A percentile compares a stretch with the other conserved stretches of the same genome.
Evolutionary conservation across 2,329 filamentous ascomycete genomes (phyloP).

Genomic region (Diaporthe helianthi): DNA sequence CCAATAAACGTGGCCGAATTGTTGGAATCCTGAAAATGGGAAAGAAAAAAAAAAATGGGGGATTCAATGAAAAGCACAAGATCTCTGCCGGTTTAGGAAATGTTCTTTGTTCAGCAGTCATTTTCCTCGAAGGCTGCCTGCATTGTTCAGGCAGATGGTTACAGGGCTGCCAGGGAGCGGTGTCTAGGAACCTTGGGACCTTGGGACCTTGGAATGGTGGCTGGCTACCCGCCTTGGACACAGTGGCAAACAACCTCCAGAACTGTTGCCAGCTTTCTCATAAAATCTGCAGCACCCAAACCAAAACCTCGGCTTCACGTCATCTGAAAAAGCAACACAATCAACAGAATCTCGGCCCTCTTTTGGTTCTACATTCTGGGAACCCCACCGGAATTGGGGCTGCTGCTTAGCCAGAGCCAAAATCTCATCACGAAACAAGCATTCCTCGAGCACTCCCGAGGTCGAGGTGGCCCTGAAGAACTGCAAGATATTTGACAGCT

Average conservation of each 20-base stretch:
- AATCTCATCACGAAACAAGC: neutral
- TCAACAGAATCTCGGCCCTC: neutral
- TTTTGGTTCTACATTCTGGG: neutral
- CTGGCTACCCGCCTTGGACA: neutral
- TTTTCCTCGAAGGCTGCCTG: no score
- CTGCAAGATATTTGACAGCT: neutral
- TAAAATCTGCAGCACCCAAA: neutral
- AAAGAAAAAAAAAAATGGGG: no score
- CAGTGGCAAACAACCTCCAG: neutral
- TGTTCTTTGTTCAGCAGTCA: neutral
- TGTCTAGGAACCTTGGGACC: no score
- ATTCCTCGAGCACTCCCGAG: no score
- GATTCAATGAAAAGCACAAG: neutral
- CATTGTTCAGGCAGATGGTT: neutral
- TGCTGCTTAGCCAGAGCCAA: no score
- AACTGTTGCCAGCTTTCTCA: no score
- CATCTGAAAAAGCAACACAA: neutral
- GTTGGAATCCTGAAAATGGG: neutral
- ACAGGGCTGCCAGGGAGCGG: neutral
- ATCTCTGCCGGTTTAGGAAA: neutral
- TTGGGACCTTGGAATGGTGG: no score
- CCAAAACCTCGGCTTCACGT: neutral
- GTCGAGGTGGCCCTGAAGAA: no score
- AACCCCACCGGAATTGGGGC: no score
- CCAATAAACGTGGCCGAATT: neutral